phyloP scores from a whole-genome alignment of 306 rosid genomes.

The Fagus sylvatica region DNA sequence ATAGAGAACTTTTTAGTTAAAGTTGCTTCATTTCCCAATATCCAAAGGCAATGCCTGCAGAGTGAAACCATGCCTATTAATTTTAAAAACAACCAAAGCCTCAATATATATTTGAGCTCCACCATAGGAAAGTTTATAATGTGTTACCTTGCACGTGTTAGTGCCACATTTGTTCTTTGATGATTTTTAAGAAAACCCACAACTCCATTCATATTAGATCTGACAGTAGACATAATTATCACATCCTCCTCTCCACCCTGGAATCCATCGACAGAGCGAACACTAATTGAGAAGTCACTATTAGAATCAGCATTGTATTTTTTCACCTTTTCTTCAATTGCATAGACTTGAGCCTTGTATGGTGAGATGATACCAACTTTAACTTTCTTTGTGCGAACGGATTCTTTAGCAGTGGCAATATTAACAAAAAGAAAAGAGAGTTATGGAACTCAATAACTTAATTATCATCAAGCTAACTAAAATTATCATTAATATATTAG shows the following conservation, averaged over 20 bases:
- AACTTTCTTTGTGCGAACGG: conserved; percentile 15
- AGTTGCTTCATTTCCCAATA: conserved; percentile 36
- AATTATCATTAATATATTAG: neutral
- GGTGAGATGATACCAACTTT: conserved; percentile 46
- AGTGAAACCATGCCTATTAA: neutral
- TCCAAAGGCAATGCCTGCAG: conserved; percentile 43
- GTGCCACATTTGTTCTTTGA: conserved; percentile 43
- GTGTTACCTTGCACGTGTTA: conserved; percentile 41
- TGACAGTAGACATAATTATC: conserved; percentile 41
- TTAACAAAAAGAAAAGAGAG: neutral
- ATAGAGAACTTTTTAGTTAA: conserved; percentile 20
- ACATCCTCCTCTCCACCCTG: conserved; percentile 54
- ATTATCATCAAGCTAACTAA: neutral
- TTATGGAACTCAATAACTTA: neutral
- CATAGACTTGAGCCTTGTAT: conserved; percentile 45
- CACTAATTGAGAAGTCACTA: conserved; percentile 22
- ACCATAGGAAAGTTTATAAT: no score
- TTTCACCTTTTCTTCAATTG: conserved; percentile 22
- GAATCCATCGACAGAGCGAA: conserved; percentile 47
- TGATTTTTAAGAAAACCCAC: conserved; percentile 36
- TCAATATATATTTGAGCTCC: neutral
- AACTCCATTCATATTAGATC: conserved; percentile 27
- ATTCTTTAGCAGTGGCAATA: conserved; percentile 1
- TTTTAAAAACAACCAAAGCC: neutral
- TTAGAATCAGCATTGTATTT: neutral